Conservation (phyloP, 2,329 filamentous ascomycete genomes). For the Neurospora sp. region DNA sequence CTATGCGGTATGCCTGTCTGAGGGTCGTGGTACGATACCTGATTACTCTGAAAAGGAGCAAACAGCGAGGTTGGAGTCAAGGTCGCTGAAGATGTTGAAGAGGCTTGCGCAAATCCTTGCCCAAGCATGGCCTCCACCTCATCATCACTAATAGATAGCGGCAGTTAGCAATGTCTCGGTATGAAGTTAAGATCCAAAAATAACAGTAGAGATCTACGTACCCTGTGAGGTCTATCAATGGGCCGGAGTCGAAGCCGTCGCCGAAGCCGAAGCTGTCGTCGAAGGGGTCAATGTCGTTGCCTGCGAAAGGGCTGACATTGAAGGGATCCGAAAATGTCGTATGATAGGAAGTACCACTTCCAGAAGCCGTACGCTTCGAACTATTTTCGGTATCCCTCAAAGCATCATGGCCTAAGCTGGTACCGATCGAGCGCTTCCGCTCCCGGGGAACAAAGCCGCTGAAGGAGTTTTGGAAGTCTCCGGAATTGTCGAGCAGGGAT, state of each 20-base stretch:
- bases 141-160: slow-evolving; percentile 14
- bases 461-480: background rate
- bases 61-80: background rate
- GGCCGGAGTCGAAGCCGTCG: slow-evolving; percentile 1
- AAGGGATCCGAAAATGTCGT: slow-evolving; percentile 6
- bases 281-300: background rate
- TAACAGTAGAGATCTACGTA: slow-evolving; percentile 5
- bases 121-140: slow-evolving; percentile 3
- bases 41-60: background rate
- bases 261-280: background rate
- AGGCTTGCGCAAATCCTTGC: background rate
- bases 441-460: background rate
- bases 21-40: background rate
- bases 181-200: background rate
- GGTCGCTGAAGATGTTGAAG: background rate
- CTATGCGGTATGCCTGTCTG: background rate
- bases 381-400: background rate
- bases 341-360: background rate
- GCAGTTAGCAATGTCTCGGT: background rate
- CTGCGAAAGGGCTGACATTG: background rate
- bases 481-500: background rate
- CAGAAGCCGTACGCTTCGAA: background rate
- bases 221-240: slow-evolving; percentile 21
- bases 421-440: background rate
- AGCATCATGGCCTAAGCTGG: background rate